Evolutionary conservation across 2,329 filamentous ascomycete genomes (phyloP).

Genomic region (Sporothrix phasma): DNA sequence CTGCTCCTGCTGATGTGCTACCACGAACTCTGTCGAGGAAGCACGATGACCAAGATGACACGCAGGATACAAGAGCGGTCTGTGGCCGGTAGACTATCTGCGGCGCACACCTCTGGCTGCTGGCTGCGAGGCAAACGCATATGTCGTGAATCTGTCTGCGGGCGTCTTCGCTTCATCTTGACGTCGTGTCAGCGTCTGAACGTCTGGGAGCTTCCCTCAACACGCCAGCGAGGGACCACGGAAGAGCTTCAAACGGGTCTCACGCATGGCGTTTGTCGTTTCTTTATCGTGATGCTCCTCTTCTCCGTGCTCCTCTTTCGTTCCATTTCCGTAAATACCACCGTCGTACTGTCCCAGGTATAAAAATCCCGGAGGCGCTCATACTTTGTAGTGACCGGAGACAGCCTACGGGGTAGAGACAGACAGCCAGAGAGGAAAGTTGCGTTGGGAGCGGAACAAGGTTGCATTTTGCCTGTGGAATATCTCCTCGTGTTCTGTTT

Average conservation of each 20-base stretch:
- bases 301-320: not conserved
- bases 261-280: not conserved
- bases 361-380: not conserved
- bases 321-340: not conserved
- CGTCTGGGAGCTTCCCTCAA: not conserved
- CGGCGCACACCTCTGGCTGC: not conserved
- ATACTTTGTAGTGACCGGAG: no score
- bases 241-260: not conserved
- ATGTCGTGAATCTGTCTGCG: not conserved
- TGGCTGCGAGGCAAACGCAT: not conserved
- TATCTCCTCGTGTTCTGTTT: not conserved
- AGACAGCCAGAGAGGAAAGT: not conserved
- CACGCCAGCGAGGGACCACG: not conserved
- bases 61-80: not conserved
- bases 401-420: not conserved
- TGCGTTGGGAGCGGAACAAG: not conserved
- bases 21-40: not conserved
- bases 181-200: not conserved
- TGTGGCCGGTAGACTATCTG: not conserved
- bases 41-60: not conserved
- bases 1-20: not conserved
- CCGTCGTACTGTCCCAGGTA: conserved; percentile 4
- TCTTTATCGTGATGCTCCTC: not conserved
- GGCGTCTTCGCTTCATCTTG: not conserved
- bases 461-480: not conserved